Evolutionary conservation across 352 stramenopile species (phyloP).

Genomic region (Phytophthora gonapodyides): DNA sequence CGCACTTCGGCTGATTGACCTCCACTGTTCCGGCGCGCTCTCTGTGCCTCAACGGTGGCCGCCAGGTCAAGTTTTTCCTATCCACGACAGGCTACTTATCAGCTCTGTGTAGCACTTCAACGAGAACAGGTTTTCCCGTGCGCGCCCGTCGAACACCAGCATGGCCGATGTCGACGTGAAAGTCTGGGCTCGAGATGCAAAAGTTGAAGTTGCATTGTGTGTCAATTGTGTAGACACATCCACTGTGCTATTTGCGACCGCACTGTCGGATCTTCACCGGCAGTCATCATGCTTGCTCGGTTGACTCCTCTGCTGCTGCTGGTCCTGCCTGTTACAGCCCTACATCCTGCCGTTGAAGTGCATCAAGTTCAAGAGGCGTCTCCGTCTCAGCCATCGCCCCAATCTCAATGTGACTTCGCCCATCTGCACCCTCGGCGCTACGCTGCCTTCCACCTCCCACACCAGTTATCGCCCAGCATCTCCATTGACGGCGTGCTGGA

Average conservation of each 20-base stretch:
- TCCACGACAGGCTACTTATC: no score
- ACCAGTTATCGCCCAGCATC: constrained; percentile 25
- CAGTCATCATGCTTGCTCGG: constrained; percentile 4
- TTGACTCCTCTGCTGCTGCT: constrained; percentile 13
- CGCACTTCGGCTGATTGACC: background rate
- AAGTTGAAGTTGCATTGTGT: constrained; percentile 29
- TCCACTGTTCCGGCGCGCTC: constrained; percentile 5
- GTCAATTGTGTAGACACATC: constrained; percentile 8
- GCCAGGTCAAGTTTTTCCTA: background rate
- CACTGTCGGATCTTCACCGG: constrained; percentile 1
- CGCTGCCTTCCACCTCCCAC: constrained; percentile 39
- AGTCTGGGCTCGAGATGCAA: background rate
- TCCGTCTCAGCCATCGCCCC: background rate
- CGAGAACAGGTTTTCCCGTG: constrained; percentile 3
- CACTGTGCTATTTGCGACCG: constrained; percentile 9
- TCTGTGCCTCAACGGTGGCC: background rate
- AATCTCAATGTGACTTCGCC: constrained; percentile 31
- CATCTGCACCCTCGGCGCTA: constrained; percentile 45
- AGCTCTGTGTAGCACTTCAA: background rate
- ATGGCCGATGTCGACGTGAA: no score
- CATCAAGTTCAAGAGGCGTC: constrained; percentile 14
- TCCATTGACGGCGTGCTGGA: constrained; percentile 62
- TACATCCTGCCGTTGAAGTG: constrained; percentile 8
- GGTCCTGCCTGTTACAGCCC: constrained; percentile 13
- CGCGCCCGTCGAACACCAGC: background rate